These are phyloP conservation scores for Actinidia arguta DNA, from an alignment of 179 eudicot species.

Conservation along the genomic window DNA sequence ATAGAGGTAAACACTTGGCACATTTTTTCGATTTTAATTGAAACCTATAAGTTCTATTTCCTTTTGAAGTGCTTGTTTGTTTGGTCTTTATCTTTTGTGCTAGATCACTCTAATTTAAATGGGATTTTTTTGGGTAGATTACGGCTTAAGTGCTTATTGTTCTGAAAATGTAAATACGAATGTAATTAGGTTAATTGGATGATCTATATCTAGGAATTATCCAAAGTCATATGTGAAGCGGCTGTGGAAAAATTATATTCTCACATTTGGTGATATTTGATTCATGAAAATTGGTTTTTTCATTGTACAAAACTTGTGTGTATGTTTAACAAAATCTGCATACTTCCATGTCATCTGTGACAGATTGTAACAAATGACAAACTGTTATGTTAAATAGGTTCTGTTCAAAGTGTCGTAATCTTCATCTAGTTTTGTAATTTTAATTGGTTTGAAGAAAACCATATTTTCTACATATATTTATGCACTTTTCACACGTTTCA, in stretches of 20 bases:
- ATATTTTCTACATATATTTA: no score
- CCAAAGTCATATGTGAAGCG: not conserved
- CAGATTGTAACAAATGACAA: no score
- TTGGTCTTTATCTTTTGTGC: not conserved
- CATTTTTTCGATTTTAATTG: not conserved
- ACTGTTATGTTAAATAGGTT: no score
- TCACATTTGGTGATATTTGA: no score
- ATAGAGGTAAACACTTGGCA: constrained; percentile 38
- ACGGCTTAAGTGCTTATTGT: not conserved
- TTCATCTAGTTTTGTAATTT: not conserved
- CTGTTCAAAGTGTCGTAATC: no score
- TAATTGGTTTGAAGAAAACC: not conserved
- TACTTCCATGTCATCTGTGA: no score
- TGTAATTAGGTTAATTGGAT: not conserved
- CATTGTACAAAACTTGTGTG: no score
- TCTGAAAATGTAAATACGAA: not conserved
- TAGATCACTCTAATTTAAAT: not conserved
- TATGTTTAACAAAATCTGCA: no score
- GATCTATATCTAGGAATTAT: not conserved
- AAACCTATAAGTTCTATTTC: not conserved
- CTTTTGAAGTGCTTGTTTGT: not conserved
- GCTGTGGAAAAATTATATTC: no score
- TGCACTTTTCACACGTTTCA: no score
- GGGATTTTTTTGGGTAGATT: not conserved
- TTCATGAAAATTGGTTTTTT: no score